These are phyloP conservation scores for Mycotypha africana DNA, from an alignment of 371 early-diverging fungal genomes.

Conservation along the genomic window DNA sequence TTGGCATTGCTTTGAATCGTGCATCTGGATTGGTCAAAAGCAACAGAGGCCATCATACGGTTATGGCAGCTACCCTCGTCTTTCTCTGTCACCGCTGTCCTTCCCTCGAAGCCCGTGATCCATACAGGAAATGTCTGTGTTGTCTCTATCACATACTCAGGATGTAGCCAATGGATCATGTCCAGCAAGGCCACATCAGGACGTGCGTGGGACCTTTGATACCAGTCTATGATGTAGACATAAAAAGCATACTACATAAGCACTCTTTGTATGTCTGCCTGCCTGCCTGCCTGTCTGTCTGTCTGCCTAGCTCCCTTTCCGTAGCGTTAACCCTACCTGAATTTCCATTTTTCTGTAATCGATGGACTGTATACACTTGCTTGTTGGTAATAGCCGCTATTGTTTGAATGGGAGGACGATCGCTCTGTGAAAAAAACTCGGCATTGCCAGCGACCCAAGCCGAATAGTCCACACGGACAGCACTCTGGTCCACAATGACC, in stretches of 20 bases:
- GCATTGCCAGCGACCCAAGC: constrained; percentile 1
- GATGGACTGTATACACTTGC: no score
- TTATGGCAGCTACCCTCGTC: constrained; percentile 5
- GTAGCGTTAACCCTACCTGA: no score
- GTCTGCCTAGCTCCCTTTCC: background rate
- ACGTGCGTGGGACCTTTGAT: constrained; percentile 31
- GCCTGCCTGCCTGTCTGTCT: background rate
- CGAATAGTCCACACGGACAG: background rate
- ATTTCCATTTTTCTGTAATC: no score
- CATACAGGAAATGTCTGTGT: constrained; percentile 3
- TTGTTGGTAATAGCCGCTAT: no score
- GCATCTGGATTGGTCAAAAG: constrained; percentile 4
- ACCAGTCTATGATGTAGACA: constrained; percentile 22
- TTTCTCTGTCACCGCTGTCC: background rate
- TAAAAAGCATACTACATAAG: background rate
- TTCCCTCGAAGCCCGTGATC: constrained; percentile 1
- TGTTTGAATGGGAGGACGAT: no score
- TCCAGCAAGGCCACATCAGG: constrained; percentile 33
- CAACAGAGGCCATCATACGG: constrained; percentile 1
- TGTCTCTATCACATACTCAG: background rate
- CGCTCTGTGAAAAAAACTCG: background rate
- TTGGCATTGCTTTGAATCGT: background rate
- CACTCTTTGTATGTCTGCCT: background rate
- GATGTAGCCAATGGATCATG: constrained; percentile 6
- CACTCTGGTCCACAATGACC: constrained; percentile 11